Base-by-base conservation (phyloP, 495 filamentous ascomycete genomes). In the Daldinia loculata region DNA sequence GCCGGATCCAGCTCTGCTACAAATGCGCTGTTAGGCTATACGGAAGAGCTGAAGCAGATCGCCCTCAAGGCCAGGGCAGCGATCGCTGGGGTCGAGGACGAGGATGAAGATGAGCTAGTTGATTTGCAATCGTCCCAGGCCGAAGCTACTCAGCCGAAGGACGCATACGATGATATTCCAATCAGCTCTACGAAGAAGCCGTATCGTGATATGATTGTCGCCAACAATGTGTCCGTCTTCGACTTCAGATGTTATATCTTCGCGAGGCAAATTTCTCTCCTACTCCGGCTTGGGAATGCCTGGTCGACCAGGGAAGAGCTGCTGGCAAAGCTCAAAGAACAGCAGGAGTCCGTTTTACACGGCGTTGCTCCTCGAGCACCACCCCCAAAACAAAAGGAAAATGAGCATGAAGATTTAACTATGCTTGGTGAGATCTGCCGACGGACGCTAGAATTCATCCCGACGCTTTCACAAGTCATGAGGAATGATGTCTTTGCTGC, bases 221-320 rank as follows among this genome's bases (percentile, higher is more conserved):
- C 92, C n/a, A 98, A 93, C 80, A 91, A 96, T 69, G 96, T 98
- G 30, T 98, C 95, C n/a, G 84, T 96, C 12, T 98, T 98, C 73
- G 95, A 99, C 77, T 98, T 99, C 78, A 87, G 91, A 65, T 94
- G 90, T 69, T 99, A 99, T 77, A 86, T 99, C 11, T 98, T 98
- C 81, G 90, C 93, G 24, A 87, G 95, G 27, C 95, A 99, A 75
- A 86, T 97, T 72, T 88, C 90, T 14, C 79, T 99, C 3, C 84
- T 98, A 9, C 86, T 97, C 24, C 90, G 95, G 36, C 86, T 97
- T 11, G 93, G 91, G 14, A 95, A 93, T 77, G 85, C 85, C 6
- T 83, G 77, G 78, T 87, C 84, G 2, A 84, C 86, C 1, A 78
- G 82, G 48, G 84, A 87, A 66, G 86, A 88, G 64, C 77, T 88